Base-by-base conservation (phyloP, 2,329 filamentous ascomycete genomes). In the Colletotrichum theobromicola region DNA sequence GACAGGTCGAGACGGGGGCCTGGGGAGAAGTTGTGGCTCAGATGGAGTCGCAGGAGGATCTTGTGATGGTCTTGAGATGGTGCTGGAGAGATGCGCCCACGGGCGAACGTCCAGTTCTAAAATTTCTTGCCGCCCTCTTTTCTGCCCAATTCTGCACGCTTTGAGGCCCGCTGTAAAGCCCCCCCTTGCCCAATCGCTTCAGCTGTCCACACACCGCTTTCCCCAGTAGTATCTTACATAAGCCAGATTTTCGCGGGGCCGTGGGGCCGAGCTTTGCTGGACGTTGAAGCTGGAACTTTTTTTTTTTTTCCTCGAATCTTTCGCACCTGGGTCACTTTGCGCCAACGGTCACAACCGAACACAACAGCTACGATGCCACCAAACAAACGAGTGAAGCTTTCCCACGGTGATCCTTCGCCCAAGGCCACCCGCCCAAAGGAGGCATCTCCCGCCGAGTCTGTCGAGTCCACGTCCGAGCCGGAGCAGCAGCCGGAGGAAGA, bases 161-260 rank as follows among this genome's bases (percentile, higher is more conserved):
- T 42, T 67, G 30, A 30, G 66, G 57, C 68, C 57, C 57, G 34
- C 12, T 61, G 16, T 34, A 15, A 21, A 61, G 57, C n/a, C 28
- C 12, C 21, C 15, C 8, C 13, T 21, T 32, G 5, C 15, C 30
- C 10, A 50, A 50, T 35, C n/a, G 21, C 57, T 34, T 7, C 32
- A 7, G 8, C 4, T 32, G 3, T 32, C 6, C 5, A 3, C 57
- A 35, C 57, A 61, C 57, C 57, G 57, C n/a, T 21, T 61, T 50
- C n/a, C 42, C n/a, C n/a, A 2, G n/a, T 28, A 18, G 57, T 9
- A 5, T 26, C 35, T 15, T 28, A 24, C 18, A 4, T 21, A 35
- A 68, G 28, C 42, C 42, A 50, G 6, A 50, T 75, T 77, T 75
- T 69, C 61, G 75, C 46, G 67, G 55, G 73, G 75, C 69, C 26